Evolutionary conservation across 306 rosid genomes (phyloP).

Genomic region (Prunus mume): DNA sequence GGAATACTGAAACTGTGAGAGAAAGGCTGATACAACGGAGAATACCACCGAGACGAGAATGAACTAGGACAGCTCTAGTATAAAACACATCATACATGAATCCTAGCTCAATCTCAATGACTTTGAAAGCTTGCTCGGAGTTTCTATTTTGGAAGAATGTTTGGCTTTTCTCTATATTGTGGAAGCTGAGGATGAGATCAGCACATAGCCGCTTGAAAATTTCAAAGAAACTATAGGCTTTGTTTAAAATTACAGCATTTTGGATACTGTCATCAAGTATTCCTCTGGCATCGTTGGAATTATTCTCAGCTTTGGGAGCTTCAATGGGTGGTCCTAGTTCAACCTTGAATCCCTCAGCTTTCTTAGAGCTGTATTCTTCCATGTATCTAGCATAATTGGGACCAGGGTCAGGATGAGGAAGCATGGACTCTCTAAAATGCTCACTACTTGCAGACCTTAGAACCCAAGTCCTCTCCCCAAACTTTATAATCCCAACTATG

Average conservation of each 20-base stretch:
- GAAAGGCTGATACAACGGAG: constrained; percentile 11
- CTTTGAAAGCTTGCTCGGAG: background rate
- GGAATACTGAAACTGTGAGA: constrained; percentile 11
- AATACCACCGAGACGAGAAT: constrained; percentile 7
- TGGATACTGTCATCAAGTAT: background rate
- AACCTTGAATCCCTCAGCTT: constrained; percentile 19
- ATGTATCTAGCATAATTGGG: constrained; percentile 31
- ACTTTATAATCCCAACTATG: constrained; percentile 33
- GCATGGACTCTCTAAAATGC: constrained; percentile 30
- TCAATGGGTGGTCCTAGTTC: background rate
- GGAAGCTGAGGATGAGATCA: constrained; percentile 30
- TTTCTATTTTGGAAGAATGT: background rate
- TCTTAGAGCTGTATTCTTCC: constrained; percentile 27
- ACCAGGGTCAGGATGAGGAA: constrained; percentile 37
- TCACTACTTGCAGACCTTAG: constrained; percentile 28
- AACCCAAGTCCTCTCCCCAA: constrained; percentile 26
- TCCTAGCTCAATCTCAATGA: constrained; percentile 34
- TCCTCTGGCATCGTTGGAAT: background rate
- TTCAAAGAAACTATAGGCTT: constrained; percentile 20
- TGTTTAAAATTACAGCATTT: background rate
- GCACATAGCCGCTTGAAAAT: constrained; percentile 30
- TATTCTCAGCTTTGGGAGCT: background rate
- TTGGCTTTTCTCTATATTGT: constrained; percentile 15
- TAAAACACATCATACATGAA: constrained; percentile 34
- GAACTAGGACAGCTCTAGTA: constrained; percentile 26